Conservation (phyloP, 768 basidiomycete genomes). For the Mrakia frigida region DNA sequence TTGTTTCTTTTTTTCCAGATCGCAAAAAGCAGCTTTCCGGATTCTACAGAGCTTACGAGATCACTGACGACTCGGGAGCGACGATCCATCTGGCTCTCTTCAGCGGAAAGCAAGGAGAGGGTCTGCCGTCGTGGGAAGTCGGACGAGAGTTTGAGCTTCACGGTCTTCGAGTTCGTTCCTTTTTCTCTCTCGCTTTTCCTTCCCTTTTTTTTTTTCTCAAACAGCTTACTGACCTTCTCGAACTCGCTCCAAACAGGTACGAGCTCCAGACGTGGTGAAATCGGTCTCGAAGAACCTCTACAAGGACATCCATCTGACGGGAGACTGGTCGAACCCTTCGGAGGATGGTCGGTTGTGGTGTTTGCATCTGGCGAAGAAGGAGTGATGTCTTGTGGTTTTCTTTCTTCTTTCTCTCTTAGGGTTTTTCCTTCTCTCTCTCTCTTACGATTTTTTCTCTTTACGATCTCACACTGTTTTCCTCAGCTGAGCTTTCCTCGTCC, state of each 20-base stretch:
- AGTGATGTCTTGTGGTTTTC: too few species aligned
- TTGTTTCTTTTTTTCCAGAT: not conserved
- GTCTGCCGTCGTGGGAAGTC: not conserved
- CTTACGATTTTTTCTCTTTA: too few species aligned
- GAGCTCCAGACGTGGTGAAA: not conserved
- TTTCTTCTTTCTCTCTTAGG: too few species aligned
- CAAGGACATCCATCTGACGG: not conserved
- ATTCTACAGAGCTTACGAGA: not conserved
- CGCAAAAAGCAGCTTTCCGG: not conserved
- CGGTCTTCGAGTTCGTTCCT: not conserved
- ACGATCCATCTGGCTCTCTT: not conserved
- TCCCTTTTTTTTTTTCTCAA: not conserved
- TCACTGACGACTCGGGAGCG: not conserved
- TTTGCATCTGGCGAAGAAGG: too few species aligned
- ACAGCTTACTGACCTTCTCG: not conserved
- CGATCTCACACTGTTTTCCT: too few species aligned
- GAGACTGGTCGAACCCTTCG: too few species aligned
- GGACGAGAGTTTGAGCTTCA: not conserved
- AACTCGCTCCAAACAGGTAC: not conserved
- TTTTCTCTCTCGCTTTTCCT: too few species aligned
- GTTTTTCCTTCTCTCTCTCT: too few species aligned
- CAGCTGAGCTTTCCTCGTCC: too few species aligned
- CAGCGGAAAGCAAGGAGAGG: not conserved
- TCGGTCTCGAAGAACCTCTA: not conserved
- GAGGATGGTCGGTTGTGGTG: too few species aligned